Evolutionary conservation across 352 stramenopile genomes (phyloP), one percentile per base, ranked within the genome.

Genomic region (Peronosclerospora sorghi): DNA sequence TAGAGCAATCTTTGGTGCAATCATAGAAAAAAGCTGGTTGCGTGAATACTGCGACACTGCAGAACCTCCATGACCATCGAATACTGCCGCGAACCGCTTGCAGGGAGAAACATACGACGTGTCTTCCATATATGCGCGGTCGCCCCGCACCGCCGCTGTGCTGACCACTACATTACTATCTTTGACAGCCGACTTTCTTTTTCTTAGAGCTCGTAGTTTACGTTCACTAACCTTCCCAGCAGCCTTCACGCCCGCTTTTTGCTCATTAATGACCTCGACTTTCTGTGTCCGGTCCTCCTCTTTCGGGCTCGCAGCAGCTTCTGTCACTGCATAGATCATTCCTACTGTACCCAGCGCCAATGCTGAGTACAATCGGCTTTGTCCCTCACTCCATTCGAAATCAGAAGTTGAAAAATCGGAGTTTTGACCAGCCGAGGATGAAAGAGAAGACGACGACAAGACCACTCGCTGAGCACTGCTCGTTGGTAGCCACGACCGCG

Each of bases 101-200:
- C 77, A 88, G 28, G 65, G 62, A 21, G 80, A 90, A 4, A 93
- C 60, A 53, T 73, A 88, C 35, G 64, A 76, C 54, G 77, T 78
- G 59, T 93, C 80, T 64, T 93, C 77, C 80, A 93, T 93, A 23
- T 73, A 74, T 2, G 70, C 48, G 34, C 80, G 71, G 27, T 88
- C 75, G 4, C 80, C 79, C 12, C 75, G 72, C 26, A 91, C 79
- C 0, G 76, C 79, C 0, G 76, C 68, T 10, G 65, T 83, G 44
- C 75, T 88, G 24, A 87, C 65, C 0, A 84, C 39, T 39, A 54
- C 38, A 18, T 63, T 68, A 23, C 61, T 57, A 21, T 68, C 57
- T 35, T 50, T 35, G 15, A 71, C 49, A 28, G 49, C 77, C n/a
- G 67, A 72, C 41, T 77, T 83, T 23, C 67, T 48, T 55, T 80